Conservation (phyloP, 2,329 filamentous ascomycete genomes). For the Pseudogymnoascus sp. region DNA sequence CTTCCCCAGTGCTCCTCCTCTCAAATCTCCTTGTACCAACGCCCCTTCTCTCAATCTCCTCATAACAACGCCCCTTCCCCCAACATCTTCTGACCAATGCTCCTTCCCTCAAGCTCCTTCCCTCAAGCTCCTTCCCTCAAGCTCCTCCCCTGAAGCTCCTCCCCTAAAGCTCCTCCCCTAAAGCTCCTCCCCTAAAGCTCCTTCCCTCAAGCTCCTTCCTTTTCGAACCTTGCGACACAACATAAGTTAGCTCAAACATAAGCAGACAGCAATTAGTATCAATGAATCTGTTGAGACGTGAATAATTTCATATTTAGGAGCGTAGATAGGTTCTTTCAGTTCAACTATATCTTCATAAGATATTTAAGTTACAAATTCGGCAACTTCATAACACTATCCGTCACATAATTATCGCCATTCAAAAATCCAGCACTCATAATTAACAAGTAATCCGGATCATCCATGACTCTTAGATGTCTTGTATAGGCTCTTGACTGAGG, state of each 20-base stretch:
- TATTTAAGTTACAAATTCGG: slow-evolving; percentile 4
- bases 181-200: background rate
- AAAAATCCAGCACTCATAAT: slow-evolving; percentile 12
- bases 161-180: background rate
- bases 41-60: background rate
- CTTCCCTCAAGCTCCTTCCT: background rate
- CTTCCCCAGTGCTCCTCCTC: background rate
- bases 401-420: slow-evolving; percentile 12
- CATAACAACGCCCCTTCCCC: background rate
- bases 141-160: background rate
- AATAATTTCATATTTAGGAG: background rate
- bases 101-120: background rate
- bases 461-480: slow-evolving; percentile 12
- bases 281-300: background rate
- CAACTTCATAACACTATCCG: slow-evolving; percentile 10
- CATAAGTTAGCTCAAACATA: no score
- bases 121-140: background rate
- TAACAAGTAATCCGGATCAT: slow-evolving; percentile 11
- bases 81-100: no score
- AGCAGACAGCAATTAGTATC: no score
- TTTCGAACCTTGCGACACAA: no score
- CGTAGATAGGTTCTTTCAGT: background rate
- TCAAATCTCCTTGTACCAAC: background rate
- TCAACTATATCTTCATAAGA: background rate
- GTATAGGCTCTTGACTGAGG: slow-evolving; percentile 11